These are phyloP conservation scores for Fusarium poae DNA, from an alignment of 2,329 filamentous ascomycete species.

Conservation along the genomic window DNA sequence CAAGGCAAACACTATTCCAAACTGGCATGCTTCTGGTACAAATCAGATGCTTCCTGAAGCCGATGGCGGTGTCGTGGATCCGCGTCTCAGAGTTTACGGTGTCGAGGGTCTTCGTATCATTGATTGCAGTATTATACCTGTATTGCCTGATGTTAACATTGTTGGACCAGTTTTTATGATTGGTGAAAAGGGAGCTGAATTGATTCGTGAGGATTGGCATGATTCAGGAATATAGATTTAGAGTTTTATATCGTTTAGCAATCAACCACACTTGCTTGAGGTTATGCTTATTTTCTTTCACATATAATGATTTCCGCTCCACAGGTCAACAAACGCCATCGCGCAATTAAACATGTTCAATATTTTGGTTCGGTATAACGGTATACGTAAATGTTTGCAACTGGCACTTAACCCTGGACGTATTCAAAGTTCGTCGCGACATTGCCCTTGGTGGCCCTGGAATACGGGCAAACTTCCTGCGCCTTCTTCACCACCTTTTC, in stretches of 20 bases:
- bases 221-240: not conserved
- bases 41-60: conserved; percentile 20
- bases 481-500: conserved; percentile 19
- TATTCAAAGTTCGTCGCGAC: conserved; percentile 14
- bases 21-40: conserved; percentile 24
- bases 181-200: conserved; percentile 61
- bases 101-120: conserved; percentile 31
- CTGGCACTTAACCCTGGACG: not conserved
- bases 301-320: fast-evolving
- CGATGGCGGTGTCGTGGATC: conserved; percentile 42
- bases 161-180: conserved; percentile 73
- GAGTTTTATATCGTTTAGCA: not conserved
- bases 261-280: fast-evolving
- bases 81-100: conserved; percentile 31
- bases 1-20: conserved; percentile 13
- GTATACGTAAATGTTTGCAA: too few relatives aligned
- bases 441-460: conserved; percentile 5
- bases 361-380: too few relatives aligned
- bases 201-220: conserved; percentile 19
- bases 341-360: not conserved
- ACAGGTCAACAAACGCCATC: fast-evolving
- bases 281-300: not conserved
- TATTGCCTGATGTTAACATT: conserved; percentile 69
- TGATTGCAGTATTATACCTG: conserved; percentile 57
- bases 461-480: conserved; percentile 15